Base-by-base conservation (phyloP, 2,329 filamentous ascomycete genomes). In the Alternaria brassicae region DNA sequence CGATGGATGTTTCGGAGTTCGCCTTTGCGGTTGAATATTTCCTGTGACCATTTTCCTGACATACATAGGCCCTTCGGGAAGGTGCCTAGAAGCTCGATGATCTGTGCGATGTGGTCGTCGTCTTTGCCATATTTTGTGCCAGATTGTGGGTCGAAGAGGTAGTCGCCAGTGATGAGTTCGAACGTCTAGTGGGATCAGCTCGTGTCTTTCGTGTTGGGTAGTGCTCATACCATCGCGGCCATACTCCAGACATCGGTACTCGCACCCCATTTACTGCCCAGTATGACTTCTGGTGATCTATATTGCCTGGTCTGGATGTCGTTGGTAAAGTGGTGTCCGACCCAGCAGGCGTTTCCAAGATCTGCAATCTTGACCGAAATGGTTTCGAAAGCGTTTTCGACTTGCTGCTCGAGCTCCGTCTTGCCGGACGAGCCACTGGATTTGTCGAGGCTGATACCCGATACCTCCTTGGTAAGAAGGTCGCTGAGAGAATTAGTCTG, bases 241-340 rank as follows among this genome's bases (percentile, higher is more conserved):
- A 99, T 99, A 80, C 94, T 98, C 95, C 95, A 99, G 7, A 98
- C 91, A 79, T 99, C 95, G 2, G 95, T 98, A 76, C 94, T 98
- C n/a, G 95, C 95, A 68, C 95, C 95, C 95, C 95, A 99, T 82
- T 98, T 98, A 3, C 93, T 88, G 37, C 95, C 95, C 19, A 99
- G 83, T 61, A 99, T 98, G 56, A 99, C 95, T 80, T 99, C 95
- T 1, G 95, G 95, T 1, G 95, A 98, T 57, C 95, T 86, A 79
- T 99, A 99, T 80, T 99, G 95, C 72, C 95, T 86, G 8, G 95
- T 99, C 78, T 99, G 95, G 72, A 99, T 99, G 77, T 99, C 95
- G 76, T 99, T 97, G 74, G 95, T 99, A 80, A 99, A 99, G 80
- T 99, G 95, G 77, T 99, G 95, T 66, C 93, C 93, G 27, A 97